Evolutionary conservation across 2,329 filamentous ascomycete species (phyloP), one percentile per base, ranked within the genome.

Genomic region (Chaetomium globosum): DNA sequence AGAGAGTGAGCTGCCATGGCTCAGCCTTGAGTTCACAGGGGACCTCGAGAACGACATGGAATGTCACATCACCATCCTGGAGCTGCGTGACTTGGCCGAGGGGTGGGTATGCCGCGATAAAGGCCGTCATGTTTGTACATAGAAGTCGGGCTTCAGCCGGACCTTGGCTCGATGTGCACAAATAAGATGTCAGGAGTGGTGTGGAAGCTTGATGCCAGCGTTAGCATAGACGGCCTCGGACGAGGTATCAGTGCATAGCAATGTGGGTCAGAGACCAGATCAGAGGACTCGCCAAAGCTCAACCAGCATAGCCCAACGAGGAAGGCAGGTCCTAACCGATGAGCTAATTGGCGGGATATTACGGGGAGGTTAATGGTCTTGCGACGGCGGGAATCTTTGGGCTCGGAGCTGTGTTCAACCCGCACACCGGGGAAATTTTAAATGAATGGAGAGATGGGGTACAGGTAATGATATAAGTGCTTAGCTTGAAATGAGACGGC

Each of bases 41-140:
- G 51, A 89, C 85, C 70, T 93, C 88, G 36, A 96, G 81, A 13
- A 93, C 77, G 7, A 90, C 88, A 0, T 85, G 88, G 70, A 97
- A 89, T 0, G 75, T 74, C 48, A 89, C 79, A 72, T 83, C 70
- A 2, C 73, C 72, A 23, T 75, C 73, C 30, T 80, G 76, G 23
- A 91, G 73, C 57, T 85, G 81, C 1, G 91, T 93, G 28, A 90
- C 83, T 74, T 93, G 90, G 1, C 89, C 91, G 59, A 97, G 77
- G 1, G 92, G 86, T 13, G 93, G 93, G 72, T 87, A 88, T 66
- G 81, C 82, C 26, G 80, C 79, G 21, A 85, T 69, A 13, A 73
- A 71, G 43, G 76, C 73, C 7, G 48, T n/a, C 67, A 70, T 70
- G 60, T n/a, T 43, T 9, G 16, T 26, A 26, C 26, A 12, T 36